phyloP scores from a whole-genome alignment of 495 filamentous ascomycete species.

The Aspergillus baeticus region DNA sequence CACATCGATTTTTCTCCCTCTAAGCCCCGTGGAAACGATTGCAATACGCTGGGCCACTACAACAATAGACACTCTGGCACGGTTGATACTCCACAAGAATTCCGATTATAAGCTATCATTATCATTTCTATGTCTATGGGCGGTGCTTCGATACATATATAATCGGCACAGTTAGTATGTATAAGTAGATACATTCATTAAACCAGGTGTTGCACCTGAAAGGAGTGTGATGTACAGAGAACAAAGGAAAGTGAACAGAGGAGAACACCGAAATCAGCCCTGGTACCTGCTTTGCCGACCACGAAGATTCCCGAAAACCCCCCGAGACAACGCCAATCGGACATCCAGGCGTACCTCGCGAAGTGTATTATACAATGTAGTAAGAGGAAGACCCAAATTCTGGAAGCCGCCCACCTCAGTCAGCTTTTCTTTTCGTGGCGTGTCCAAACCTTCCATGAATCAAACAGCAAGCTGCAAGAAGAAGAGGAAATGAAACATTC shows the following conservation, averaged over 20 bases:
- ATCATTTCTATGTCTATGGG: constrained; percentile 3
- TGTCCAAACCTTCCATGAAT: constrained; percentile 1
- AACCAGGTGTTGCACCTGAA: constrained; percentile 20
- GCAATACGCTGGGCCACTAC: no score
- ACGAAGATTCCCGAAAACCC: neutral
- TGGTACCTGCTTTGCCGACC: neutral
- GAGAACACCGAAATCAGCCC: constrained; percentile 17
- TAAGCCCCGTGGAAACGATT: no score
- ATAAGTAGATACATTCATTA: neutral
- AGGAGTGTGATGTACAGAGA: constrained; percentile 15
- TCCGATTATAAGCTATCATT: neutral
- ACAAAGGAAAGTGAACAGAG: constrained; percentile 13
- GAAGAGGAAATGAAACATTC: constrained; percentile 8
- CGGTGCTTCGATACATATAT: constrained; percentile 3
- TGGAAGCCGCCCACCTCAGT: neutral
- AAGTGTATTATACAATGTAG: constrained; percentile 10
- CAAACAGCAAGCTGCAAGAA: neutral
- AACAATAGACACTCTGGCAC: no score
- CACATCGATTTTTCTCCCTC: neutral
- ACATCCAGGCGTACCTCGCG: constrained; percentile 15
- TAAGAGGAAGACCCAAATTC: neutral
- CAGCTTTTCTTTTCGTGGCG: constrained; percentile 3
- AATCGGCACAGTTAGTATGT: neutral
- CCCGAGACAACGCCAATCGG: constrained; percentile 8
- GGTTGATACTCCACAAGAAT: no score